Conservation (phyloP, 129 eudicot species). For the Logfia minima region DNA sequence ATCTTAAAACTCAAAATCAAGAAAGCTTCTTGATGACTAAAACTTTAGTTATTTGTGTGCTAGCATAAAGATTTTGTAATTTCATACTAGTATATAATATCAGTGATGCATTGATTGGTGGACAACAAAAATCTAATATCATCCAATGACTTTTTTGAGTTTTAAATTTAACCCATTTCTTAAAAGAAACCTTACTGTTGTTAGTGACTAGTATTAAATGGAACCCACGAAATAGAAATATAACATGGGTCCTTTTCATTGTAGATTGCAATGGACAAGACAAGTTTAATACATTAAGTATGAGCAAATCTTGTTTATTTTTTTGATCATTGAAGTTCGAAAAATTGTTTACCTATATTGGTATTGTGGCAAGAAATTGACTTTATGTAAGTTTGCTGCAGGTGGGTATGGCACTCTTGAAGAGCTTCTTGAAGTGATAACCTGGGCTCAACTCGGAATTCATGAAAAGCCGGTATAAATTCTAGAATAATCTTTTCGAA, state of each 20-base stretch:
- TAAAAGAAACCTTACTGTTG: background rate
- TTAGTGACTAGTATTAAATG: too few species aligned
- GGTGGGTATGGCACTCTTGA: constrained; percentile 99
- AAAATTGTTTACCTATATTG: background rate
- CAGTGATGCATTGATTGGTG: constrained; percentile 1
- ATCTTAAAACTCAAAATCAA: constrained; percentile 44
- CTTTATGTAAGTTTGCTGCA: constrained; percentile 31
- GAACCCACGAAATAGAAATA: too few species aligned
- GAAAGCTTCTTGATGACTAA: constrained; percentile 21
- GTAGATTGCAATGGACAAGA: too few species aligned
- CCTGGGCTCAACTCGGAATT: constrained; percentile 98
- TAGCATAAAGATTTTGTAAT: background rate
- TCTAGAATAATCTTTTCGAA: background rate
- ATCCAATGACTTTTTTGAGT: constrained; percentile 9
- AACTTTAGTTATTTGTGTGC: constrained; percentile 15
- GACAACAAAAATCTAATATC: background rate
- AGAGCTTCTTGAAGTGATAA: constrained; percentile 91
- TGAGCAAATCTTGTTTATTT: background rate
- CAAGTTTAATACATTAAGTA: background rate
- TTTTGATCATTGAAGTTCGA: background rate
- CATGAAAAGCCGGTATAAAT: constrained; percentile 85
- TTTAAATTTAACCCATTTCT: background rate
- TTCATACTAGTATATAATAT: background rate
- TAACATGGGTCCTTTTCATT: too few species aligned
- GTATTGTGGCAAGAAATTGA: constrained; percentile 3